A percentile compares a stretch with the other conserved stretches of the same genome.
These are phyloP conservation scores for Penicillium sp. DNA, from an alignment of 2,329 filamentous ascomycete genomes.

Conservation along the genomic window DNA sequence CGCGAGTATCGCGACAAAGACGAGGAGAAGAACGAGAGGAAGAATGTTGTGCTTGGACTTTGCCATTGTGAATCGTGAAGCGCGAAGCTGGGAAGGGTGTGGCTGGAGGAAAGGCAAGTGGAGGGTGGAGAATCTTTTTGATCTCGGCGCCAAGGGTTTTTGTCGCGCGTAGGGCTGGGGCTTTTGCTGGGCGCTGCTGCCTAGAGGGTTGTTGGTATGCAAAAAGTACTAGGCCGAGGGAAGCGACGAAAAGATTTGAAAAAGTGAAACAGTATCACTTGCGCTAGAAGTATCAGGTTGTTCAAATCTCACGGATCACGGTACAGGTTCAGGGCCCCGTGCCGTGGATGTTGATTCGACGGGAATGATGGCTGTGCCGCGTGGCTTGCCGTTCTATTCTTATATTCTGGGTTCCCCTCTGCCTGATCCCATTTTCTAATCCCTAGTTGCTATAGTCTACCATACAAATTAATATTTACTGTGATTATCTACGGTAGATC, in stretches of 20 bases:
- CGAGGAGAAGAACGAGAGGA: constrained; percentile 57
- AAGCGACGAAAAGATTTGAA: background rate
- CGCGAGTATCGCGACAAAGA: constrained; percentile 51
- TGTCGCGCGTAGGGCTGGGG: background rate
- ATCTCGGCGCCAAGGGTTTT: background rate
- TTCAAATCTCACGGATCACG: background rate
- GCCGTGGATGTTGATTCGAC: background rate
- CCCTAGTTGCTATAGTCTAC: too few relatives aligned
- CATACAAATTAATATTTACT: background rate
- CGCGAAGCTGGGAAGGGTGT: background rate
- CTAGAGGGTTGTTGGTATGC: background rate
- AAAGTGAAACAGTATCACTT: background rate
- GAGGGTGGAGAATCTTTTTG: background rate
- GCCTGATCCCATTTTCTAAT: too few relatives aligned
- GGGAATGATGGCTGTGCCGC: background rate
- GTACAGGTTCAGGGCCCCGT: background rate
- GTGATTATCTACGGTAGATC: background rate
- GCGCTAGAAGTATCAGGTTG: background rate
- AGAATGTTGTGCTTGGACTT: constrained; percentile 42
- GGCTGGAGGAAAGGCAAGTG: background rate
- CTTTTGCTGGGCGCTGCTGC: background rate
- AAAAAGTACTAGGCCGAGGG: background rate
- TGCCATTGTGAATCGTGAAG: constrained; percentile 14
- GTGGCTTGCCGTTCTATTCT: background rate
- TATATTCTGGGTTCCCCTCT: background rate